These are phyloP conservation scores for Annona cherimola DNA, from an alignment of 164 flowering plant species.

Conservation along the genomic window DNA sequence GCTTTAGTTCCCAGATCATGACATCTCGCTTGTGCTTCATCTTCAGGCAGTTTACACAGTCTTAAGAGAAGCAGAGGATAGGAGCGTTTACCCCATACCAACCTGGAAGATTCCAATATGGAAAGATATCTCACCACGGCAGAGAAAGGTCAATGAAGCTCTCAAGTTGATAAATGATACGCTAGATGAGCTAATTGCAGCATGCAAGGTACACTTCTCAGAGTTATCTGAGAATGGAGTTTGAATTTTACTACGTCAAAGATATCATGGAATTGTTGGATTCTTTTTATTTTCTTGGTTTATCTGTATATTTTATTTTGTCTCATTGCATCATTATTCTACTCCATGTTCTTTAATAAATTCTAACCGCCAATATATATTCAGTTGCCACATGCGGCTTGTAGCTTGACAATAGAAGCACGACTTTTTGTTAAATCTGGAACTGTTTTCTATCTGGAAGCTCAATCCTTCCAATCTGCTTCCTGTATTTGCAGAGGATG, in stretches of 20 bases:
- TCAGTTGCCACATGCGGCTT: neutral
- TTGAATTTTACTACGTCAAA: neutral
- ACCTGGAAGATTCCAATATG: slow-evolving; percentile 92
- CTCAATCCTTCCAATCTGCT: neutral
- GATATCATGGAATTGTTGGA: neutral
- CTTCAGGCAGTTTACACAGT: slow-evolving; percentile 92
- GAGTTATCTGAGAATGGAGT: neutral
- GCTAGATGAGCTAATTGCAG: slow-evolving; percentile 73
- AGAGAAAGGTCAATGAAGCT: slow-evolving; percentile 64
- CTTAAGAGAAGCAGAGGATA: slow-evolving; percentile 87
- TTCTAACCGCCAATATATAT: neutral
- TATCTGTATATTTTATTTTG: too few species aligned
- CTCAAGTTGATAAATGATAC: slow-evolving; percentile 72
- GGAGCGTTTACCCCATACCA: slow-evolving; percentile 84
- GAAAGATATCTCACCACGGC: slow-evolving; percentile 92
- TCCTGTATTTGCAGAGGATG: slow-evolving; percentile 57
- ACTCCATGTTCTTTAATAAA: too few species aligned
- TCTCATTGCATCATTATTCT: neutral
- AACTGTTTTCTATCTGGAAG: neutral
- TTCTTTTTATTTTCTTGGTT: too few species aligned
- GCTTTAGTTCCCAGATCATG: neutral
- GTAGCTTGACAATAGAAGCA: neutral
- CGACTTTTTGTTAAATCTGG: neutral
- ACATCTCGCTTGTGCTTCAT: slow-evolving; percentile 6
- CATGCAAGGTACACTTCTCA: slow-evolving; percentile 67